A percentile compares a stretch with the other conserved stretches of the same genome.
Evolutionary conservation across 1,284 basidiomycete species (phyloP).

Genomic region (Golubevia pallescens): DNA sequence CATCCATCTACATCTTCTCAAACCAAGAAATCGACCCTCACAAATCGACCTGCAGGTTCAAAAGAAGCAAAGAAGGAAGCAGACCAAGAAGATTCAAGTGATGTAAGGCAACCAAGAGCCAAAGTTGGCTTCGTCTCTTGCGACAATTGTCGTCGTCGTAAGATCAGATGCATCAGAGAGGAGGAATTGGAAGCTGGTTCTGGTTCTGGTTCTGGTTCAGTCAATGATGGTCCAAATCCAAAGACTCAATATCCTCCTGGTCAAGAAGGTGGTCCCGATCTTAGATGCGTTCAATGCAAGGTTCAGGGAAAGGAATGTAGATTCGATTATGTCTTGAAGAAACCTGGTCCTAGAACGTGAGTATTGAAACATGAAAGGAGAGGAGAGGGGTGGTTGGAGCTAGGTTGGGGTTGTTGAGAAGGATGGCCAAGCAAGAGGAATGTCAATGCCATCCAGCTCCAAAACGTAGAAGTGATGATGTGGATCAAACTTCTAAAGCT

Average conservation of each 20-base stretch:
- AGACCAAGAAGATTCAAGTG: background rate
- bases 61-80: background rate
- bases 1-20: too few species aligned
- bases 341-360: slow-evolving; percentile 34
- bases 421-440: too few species aligned
- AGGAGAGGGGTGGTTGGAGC: slow-evolving; percentile 4
- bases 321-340: slow-evolving; percentile 37
- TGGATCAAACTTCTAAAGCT: too few species aligned
- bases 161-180: slow-evolving; percentile 32
- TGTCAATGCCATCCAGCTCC: too few species aligned
- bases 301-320: slow-evolving; percentile 34
- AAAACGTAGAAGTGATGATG: too few species aligned
- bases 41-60: background rate
- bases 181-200: background rate
- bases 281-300: slow-evolving; percentile 31
- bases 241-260: slow-evolving; percentile 22
- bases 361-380: slow-evolving; percentile 20
- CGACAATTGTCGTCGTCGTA: slow-evolving; percentile 35
- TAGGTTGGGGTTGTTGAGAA: too few species aligned
- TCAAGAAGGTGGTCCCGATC: slow-evolving; percentile 22
- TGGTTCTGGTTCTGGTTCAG: background rate
- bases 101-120: background rate
- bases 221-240: background rate
- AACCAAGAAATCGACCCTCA: too few species aligned
- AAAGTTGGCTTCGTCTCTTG: slow-evolving; percentile 2